Evolutionary conservation across 768 basidiomycete genomes (phyloP).

Genomic region (Rossbeevera mucosa): DNA sequence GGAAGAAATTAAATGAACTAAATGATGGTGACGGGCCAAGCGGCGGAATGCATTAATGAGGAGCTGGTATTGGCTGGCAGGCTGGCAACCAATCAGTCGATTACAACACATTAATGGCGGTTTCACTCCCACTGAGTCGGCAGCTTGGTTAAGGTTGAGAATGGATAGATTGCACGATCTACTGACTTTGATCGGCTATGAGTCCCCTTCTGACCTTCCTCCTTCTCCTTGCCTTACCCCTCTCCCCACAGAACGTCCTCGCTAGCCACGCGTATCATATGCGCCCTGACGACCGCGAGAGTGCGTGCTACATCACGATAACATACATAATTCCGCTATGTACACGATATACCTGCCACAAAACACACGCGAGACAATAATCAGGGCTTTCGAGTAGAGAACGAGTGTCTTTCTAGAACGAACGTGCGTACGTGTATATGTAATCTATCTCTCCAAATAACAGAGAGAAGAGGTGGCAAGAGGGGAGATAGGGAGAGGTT

Average conservation of each 20-base stretch:
- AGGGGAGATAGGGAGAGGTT: not conserved
- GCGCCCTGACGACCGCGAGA: not conserved
- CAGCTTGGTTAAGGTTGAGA: not conserved
- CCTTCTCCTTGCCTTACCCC: not conserved
- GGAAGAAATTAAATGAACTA: not conserved
- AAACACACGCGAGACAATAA: not conserved
- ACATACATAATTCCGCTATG: not conserved
- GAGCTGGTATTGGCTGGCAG: not conserved
- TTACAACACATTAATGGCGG: not conserved
- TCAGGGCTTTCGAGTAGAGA: not conserved
- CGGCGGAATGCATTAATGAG: not conserved
- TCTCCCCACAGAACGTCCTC: not conserved
- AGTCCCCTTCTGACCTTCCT: not conserved
- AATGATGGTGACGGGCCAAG: not conserved
- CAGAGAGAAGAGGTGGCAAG: not conserved
- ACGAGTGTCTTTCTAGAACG: not conserved
- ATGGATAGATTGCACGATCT: not conserved
- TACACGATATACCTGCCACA: not conserved
- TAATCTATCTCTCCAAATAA: not conserved
- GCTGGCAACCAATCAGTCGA: not conserved
- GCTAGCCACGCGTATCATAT: not conserved
- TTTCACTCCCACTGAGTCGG: not conserved
- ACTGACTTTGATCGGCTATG: not conserved
- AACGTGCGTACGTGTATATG: not conserved
- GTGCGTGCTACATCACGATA: not conserved